Evolutionary conservation across 371 early-diverging fungal genomes (phyloP).

Genomic region (Actinomortierella ambigua): DNA sequence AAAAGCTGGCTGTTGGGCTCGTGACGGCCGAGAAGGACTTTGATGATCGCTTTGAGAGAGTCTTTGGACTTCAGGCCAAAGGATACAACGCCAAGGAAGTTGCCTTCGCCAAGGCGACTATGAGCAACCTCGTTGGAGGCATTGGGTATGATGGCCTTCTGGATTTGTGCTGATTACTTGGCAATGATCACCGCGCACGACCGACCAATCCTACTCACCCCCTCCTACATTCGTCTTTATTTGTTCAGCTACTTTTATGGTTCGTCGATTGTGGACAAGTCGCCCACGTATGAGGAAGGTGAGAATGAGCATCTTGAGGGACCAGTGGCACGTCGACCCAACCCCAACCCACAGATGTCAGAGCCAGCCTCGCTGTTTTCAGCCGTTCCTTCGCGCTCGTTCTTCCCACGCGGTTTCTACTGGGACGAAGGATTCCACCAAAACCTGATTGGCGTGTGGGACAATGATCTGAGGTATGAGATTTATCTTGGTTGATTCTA

Average conservation of each 20-base stretch:
- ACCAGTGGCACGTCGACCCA: constrained; percentile 43
- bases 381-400: constrained; percentile 90
- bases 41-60: constrained; percentile 76
- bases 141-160: constrained; percentile 66
- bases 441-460: constrained; percentile 85
- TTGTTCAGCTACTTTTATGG: constrained; percentile 49
- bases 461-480: constrained; percentile 75
- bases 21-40: constrained; percentile 53
- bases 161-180: not conserved
- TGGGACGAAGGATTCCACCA: constrained; percentile 98
- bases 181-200: not conserved
- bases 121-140: constrained; percentile 91
- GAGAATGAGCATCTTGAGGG: constrained; percentile 56
- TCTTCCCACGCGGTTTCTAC: constrained; percentile 95
- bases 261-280: constrained; percentile 51
- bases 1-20: constrained; percentile 22
- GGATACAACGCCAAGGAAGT: constrained; percentile 66
- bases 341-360: constrained; percentile 60
- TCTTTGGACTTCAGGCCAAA: constrained; percentile 70
- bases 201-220: too few species aligned
- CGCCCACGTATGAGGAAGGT: constrained; percentile 53
- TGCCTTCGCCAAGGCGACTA: constrained; percentile 72
- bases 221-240: not conserved
- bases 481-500: too few species aligned
- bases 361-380: constrained; percentile 76